phyloP scores from a whole-genome alignment of 306 rosid species.

The Astragalus glycyphyllos region DNA sequence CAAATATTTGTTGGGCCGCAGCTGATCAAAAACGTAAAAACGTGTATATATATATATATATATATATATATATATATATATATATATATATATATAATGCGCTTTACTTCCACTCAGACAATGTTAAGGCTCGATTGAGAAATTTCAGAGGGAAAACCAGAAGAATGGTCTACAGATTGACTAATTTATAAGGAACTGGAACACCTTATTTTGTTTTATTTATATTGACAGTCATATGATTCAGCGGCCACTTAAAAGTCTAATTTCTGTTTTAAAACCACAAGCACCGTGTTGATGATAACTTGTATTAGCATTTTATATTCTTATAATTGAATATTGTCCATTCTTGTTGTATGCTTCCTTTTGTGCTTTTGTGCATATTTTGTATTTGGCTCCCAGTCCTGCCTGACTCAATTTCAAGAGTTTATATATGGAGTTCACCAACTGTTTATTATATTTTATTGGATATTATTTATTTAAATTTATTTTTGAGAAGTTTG shows the following conservation, averaged over 20 bases:
- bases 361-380: not conserved
- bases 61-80: no score
- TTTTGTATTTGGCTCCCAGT: not conserved
- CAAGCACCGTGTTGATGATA: no score
- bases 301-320: no score
- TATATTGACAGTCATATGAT: slow-evolving; percentile 36
- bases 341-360: slow-evolving; percentile 7
- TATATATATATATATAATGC: not conserved
- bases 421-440: no score
- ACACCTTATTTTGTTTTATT: not conserved
- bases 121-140: not conserved
- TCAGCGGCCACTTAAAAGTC: slow-evolving; percentile 7
- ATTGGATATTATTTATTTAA: no score
- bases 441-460: no score
- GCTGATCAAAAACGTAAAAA: no score
- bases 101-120: not conserved
- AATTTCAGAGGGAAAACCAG: not conserved
- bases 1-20: no score
- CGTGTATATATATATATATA: no score
- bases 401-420: no score
- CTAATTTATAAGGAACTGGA: not conserved
- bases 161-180: slow-evolving; percentile 6
- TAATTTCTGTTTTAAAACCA: not conserved
- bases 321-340: not conserved
- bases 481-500: no score